Percentiles rank a stretch among this genome's conserved stretches.
phyloP scores from a whole-genome alignment of 1,284 basidiomycete species.

The Vanrija sp. region DNA sequence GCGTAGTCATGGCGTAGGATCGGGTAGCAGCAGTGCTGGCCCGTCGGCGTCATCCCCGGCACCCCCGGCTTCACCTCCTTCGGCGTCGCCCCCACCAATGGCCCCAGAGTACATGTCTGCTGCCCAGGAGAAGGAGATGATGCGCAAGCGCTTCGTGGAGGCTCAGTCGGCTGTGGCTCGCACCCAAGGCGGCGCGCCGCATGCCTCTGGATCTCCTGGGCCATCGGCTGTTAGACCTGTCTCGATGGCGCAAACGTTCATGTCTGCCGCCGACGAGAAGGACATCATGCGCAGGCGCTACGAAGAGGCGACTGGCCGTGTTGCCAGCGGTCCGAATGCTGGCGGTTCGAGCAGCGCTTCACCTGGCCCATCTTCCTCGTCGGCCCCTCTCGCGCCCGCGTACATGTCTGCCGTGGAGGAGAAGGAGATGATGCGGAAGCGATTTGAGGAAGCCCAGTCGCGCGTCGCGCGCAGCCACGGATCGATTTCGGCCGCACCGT shows the following conservation, averaged over 20 bases:
- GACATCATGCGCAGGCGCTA: slow-evolving; percentile 22
- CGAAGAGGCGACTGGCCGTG: slow-evolving; percentile 16
- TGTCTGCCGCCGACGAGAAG: slow-evolving; percentile 23
- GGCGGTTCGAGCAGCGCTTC: not conserved
- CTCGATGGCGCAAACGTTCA: slow-evolving; percentile 2
- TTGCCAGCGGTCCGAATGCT: not conserved
- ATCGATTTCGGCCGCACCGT: not conserved
- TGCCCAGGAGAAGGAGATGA: slow-evolving; percentile 25
- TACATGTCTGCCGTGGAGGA: slow-evolving; percentile 20
- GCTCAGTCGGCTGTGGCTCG: slow-evolving; percentile 53
- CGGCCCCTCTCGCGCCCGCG: not conserved
- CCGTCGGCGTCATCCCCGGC: not conserved
- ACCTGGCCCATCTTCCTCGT: not conserved
- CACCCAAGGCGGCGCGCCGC: not conserved
- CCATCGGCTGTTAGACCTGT: not conserved
- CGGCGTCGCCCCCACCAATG: not conserved
- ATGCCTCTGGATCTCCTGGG: not conserved
- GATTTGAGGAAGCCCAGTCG: slow-evolving; percentile 53
- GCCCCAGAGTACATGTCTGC: slow-evolving; percentile 11
- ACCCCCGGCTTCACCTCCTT: too few relatives aligned
- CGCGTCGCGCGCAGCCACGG: slow-evolving; percentile 7
- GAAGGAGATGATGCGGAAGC: slow-evolving; percentile 23
- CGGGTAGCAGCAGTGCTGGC: not conserved
- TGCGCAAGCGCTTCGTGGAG: slow-evolving; percentile 21
- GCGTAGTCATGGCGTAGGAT: not conserved